These are phyloP conservation scores for Moniliophthora roreri DNA, from an alignment of 1,284 basidiomycete genomes.

Conservation along the genomic window DNA sequence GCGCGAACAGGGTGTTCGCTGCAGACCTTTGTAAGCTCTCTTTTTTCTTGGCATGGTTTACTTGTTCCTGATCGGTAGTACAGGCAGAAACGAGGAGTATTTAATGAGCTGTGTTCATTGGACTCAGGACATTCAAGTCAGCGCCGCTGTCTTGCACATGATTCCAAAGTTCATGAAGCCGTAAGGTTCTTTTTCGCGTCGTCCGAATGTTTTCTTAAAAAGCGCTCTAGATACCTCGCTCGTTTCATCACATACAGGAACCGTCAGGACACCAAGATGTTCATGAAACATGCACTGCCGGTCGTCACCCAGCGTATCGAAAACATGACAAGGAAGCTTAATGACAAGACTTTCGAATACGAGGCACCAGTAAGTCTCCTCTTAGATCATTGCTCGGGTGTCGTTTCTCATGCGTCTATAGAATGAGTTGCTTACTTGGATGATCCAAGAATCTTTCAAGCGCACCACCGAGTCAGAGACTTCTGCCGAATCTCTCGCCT, in stretches of 20 bases:
- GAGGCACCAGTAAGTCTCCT: slow-evolving; percentile 16
- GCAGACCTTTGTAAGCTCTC: slow-evolving; percentile 18
- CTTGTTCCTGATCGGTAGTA: neutral
- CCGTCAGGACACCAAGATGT: slow-evolving; percentile 14
- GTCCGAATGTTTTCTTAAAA: neutral
- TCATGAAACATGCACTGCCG: slow-evolving; percentile 18
- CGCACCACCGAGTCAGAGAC: slow-evolving; percentile 14
- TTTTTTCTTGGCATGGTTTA: neutral
- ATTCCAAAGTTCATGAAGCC: slow-evolving; percentile 20
- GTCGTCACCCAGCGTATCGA: slow-evolving; percentile 16
- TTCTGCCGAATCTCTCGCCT: slow-evolving; percentile 15
- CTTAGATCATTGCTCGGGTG: neutral
- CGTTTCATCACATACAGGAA: slow-evolving; percentile 19
- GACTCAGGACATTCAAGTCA: slow-evolving; percentile 15
- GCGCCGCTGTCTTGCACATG: slow-evolving; percentile 18
- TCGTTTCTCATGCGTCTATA: neutral
- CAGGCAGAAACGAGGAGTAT: slow-evolving; percentile 19
- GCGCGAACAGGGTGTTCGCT: slow-evolving; percentile 18
- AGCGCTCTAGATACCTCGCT: slow-evolving; percentile 11
- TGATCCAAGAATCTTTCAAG: slow-evolving; percentile 21
- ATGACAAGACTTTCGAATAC: slow-evolving; percentile 15
- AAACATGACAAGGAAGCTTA: slow-evolving; percentile 14
- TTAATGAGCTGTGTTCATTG: slow-evolving; percentile 15
- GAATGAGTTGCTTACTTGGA: slow-evolving; percentile 20
- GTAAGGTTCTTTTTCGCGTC: slow-evolving; percentile 7